phyloP scores from a whole-genome alignment of 1,284 basidiomycete genomes.

The Anthracocystis panici-leucophaei region DNA sequence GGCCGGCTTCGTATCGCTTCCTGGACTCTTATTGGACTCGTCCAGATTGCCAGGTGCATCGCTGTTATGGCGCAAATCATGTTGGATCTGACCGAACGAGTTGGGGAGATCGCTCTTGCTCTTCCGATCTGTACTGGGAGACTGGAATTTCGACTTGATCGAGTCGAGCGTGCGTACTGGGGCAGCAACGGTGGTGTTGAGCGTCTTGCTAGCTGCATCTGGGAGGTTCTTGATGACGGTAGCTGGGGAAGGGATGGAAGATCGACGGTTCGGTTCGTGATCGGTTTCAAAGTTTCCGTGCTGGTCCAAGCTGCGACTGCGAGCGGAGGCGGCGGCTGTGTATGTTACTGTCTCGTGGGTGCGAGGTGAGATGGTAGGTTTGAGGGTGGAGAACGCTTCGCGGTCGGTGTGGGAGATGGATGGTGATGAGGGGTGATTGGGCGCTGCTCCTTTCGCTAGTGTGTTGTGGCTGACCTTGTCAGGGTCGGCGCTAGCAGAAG shows the following conservation, averaged over 20 bases:
- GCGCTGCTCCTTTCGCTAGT: no score
- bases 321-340: constrained; percentile 30
- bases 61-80: constrained; percentile 26
- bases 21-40: background rate
- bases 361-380: constrained; percentile 10
- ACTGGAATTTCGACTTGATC: constrained; percentile 35
- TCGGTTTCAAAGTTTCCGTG: constrained; percentile 23
- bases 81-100: constrained; percentile 20
- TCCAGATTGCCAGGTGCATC: constrained; percentile 25
- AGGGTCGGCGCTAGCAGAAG: background rate
- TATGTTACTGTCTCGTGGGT: constrained; percentile 21
- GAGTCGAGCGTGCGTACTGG: constrained; percentile 29
- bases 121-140: constrained; percentile 32
- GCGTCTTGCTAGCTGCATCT: constrained; percentile 20
- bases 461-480: background rate
- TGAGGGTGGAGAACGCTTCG: constrained; percentile 21
- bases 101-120: constrained; percentile 41
- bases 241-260: constrained; percentile 15
- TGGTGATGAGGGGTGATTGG: constrained; percentile 16
- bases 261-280: constrained; percentile 13
- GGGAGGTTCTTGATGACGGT: constrained; percentile 31
- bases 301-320: constrained; percentile 18
- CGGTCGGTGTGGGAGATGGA: constrained; percentile 9
- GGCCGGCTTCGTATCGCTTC: background rate
- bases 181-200: constrained; percentile 28